Conservation (phyloP, 805 yeast genomes). For the Yamadazyma sp. region DNA sequence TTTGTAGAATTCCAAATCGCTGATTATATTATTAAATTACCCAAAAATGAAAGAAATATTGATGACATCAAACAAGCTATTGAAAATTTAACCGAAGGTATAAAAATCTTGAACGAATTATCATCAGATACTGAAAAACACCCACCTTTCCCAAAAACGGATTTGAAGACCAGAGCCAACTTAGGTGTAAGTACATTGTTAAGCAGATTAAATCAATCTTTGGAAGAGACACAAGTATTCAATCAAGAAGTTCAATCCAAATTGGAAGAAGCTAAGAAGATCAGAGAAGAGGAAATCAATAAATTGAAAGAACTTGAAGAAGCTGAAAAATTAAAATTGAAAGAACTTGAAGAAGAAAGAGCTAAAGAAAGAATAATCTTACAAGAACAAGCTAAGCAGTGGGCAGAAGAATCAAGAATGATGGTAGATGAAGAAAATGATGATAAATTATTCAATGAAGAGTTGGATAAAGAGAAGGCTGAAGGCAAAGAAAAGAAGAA, state of each 20-base stretch:
- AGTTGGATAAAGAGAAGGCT: slow-evolving; percentile 32
- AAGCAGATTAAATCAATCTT: slow-evolving; percentile 65
- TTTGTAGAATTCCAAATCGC: slow-evolving; percentile 84
- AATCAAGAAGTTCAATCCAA: slow-evolving; percentile 56
- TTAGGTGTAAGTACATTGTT: slow-evolving; percentile 76
- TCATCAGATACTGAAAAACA: slow-evolving; percentile 49
- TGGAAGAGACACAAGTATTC: slow-evolving; percentile 68
- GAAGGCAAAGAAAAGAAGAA: slow-evolving; percentile 25
- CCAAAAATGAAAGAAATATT: slow-evolving; percentile 55
- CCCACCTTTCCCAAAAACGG: slow-evolving; percentile 78
- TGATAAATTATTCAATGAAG: slow-evolving; percentile 28
- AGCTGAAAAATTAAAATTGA: slow-evolving; percentile 40
- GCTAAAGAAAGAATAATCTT: slow-evolving; percentile 45
- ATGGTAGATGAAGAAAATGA: slow-evolving; percentile 36
- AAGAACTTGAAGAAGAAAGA: slow-evolving; percentile 43
- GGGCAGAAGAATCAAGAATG: slow-evolving; percentile 43
- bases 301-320: slow-evolving; percentile 35
- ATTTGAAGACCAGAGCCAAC: slow-evolving; percentile 80
- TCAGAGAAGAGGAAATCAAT: slow-evolving; percentile 55
- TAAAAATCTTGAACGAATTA: slow-evolving; percentile 53
- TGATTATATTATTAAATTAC: slow-evolving; percentile 66
- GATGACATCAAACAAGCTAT: slow-evolving; percentile 58
- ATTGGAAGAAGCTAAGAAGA: slow-evolving; percentile 69
- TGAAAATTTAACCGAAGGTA: slow-evolving; percentile 59
- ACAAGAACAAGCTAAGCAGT: slow-evolving; percentile 51